phyloP scores from a whole-genome alignment of 768 basidiomycete genomes.

The Leucosporidium creatinivorum region DNA sequence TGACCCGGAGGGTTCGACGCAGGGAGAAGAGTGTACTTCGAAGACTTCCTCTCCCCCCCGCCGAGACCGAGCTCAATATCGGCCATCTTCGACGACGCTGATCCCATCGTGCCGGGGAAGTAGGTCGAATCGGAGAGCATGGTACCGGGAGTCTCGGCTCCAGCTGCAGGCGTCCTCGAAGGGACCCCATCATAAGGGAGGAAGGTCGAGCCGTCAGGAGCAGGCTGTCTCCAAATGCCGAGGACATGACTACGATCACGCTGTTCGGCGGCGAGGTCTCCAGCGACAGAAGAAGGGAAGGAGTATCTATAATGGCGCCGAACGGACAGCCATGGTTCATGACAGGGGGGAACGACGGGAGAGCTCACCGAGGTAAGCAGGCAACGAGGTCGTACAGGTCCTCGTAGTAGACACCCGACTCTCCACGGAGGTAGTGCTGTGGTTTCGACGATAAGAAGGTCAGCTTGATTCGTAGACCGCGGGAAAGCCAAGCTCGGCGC shows the following conservation, averaged over 20 bases:
- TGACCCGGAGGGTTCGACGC: constrained; percentile 14
- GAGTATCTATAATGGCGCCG: no score
- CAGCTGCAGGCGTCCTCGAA: no score
- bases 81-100: background rate
- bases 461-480: no score
- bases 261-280: constrained; percentile 6
- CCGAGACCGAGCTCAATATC: constrained; percentile 21
- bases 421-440: constrained; percentile 61
- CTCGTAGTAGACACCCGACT: constrained; percentile 63
- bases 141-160: no score
- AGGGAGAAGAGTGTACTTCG: constrained; percentile 4
- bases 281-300: constrained; percentile 14
- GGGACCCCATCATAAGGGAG: constrained; percentile 4
- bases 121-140: background rate
- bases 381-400: constrained; percentile 65
- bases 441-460: no score
- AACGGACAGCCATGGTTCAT: no score
- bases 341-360: no score
- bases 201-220: constrained; percentile 2
- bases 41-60: background rate
- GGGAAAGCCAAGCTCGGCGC: background rate
- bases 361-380: constrained; percentile 49
- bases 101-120: background rate
- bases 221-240: constrained; percentile 21
- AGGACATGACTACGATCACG: background rate